Base-by-base conservation (phyloP, 768 basidiomycete species). In the Suillus brevipes region DNA sequence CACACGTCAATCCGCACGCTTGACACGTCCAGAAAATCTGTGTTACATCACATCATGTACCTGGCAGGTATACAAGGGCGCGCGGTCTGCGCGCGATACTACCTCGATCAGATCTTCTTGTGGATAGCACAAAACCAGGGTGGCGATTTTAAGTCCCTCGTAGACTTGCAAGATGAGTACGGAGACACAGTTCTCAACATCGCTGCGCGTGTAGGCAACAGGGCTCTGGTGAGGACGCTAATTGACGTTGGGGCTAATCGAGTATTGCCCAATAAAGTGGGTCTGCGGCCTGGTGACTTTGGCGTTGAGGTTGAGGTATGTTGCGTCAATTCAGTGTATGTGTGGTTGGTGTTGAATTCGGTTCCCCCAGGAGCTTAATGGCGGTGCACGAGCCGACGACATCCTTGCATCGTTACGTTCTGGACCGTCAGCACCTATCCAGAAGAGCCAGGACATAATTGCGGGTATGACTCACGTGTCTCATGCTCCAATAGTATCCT, bases 131-230 rank as follows among this genome's bases (percentile, higher is more conserved):
- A 90, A 64, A 80, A 89, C 65, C 87, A 94, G 69, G 85, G 83
- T 9, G 91, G 89, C 2, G 88, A 90, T 69, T 95, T 94, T 73
- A 83, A 83, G 70, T 88, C 86, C 6, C 78, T 98, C 60, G 89
- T 99, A 13, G 94, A 99, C 75, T 79, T 97, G 49, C 93, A 94
- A 77, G 97, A 99, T 72, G 88, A 92, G 69, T 90, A 98, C 74
- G 97, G 97, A 0, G 97, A 99, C 73, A 98, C 97, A 0, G 94
- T 94, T 8, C 76, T 99, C 71, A 97, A 97, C 78, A 92, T 99
- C 70, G 94, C 97, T 16, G 96, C 97, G 0, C 80, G 97, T 63
- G 91, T 99, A 1, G 97, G 97, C 2, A 97, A 95, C 75, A 83
- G 91, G 66, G 89, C 90, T 66, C 75, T 99, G 65, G 95, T 98